Base-by-base conservation (phyloP, 1,284 basidiomycete species). In the Fomitopsis schrenkii region DNA sequence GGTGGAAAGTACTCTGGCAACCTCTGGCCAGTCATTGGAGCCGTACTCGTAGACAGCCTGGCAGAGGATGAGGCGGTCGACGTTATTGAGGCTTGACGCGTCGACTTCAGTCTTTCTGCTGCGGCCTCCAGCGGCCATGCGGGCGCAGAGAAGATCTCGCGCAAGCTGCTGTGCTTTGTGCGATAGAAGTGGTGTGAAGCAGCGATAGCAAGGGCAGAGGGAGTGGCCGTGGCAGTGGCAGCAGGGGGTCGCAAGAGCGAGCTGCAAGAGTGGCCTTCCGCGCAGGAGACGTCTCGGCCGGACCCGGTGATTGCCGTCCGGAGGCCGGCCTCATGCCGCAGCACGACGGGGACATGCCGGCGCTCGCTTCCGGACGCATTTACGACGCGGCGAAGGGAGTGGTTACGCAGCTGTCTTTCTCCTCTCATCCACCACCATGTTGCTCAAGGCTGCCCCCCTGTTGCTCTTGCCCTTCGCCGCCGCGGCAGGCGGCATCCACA, bases 11-110 rank as follows among this genome's bases (percentile, higher is more conserved):
- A 91, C 67, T 58, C 82, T 82, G 35, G 89, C 81, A n/a, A 95
- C 84, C 10, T 79, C 74, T 41, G 79, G 68, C 93, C 93, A 95
- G n/a, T 83, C 76, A 54, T 83, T 77, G 33, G 87, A 82, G n/a
- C 94, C 94, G 62, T 88, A 80, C 71, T 95, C 91, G 74, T 91
- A 92, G 44, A 93, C 88, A 0, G 92, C 88, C 75, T 96, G 94
- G 2, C 93, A 84, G 57, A 96, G 82, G 40, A 96, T 75, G 57
- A 96, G 87, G 53, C 80, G 76, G 74, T 93, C 90, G 48, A 88
- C 72, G 62, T 78, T 82, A 59, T 73, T 79, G 60, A 87, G 74
- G 53, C 40, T 65, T 38, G 64, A 60, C 30, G 61, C 53, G 62
- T 68, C 64, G 30, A 66, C 45, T 30, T 66, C 68, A 17, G 67